Percentiles rank a stretch among this genome's conserved stretches.
Conservation (phyloP, 805 yeast species). For the Kazachstania taianensis region DNA sequence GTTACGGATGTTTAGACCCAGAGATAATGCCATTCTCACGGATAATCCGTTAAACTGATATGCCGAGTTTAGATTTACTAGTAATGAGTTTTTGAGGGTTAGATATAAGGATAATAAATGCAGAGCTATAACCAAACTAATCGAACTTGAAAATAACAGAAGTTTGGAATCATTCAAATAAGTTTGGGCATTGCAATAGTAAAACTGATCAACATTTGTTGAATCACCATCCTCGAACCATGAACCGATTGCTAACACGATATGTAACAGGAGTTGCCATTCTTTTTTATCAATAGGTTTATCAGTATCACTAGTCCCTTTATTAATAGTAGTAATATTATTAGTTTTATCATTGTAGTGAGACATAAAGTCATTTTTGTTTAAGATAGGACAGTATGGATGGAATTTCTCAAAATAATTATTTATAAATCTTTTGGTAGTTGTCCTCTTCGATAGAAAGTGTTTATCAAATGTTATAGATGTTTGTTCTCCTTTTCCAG, state of each 20-base stretch:
- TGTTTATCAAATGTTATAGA: conserved; percentile 1
- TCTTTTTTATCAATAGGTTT: conserved; percentile 4
- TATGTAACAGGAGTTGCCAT: conserved; percentile 46
- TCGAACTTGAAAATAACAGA: conserved; percentile 35
- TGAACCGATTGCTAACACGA: conserved; percentile 57
- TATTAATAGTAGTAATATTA: conserved; percentile 26
- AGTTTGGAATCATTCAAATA: conserved; percentile 18
- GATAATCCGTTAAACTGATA: conserved; percentile 61
- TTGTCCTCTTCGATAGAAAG: conserved; percentile 4
- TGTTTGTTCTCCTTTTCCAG: neutral
- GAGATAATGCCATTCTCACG: conserved; percentile 53
- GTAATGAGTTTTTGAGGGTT: conserved; percentile 56
- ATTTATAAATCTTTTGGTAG: conserved; percentile 30
- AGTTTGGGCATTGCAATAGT: conserved; percentile 44
- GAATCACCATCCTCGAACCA: conserved; percentile 53
- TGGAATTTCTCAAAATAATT: conserved; percentile 52
- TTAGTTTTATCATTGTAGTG: conserved; percentile 33
- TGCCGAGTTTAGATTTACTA: conserved; percentile 23
- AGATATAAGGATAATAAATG: conserved; percentile 49
- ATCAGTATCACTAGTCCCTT: neutral
- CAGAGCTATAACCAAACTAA: conserved; percentile 43
- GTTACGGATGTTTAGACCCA: conserved; percentile 36
- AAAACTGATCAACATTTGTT: conserved; percentile 40
- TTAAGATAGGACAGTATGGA: conserved; percentile 50
- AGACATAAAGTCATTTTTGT: conserved; percentile 44